Evolutionary conservation across 148 eudicot genomes (phyloP).

Genomic region (Nepenthes mirabilis): DNA sequence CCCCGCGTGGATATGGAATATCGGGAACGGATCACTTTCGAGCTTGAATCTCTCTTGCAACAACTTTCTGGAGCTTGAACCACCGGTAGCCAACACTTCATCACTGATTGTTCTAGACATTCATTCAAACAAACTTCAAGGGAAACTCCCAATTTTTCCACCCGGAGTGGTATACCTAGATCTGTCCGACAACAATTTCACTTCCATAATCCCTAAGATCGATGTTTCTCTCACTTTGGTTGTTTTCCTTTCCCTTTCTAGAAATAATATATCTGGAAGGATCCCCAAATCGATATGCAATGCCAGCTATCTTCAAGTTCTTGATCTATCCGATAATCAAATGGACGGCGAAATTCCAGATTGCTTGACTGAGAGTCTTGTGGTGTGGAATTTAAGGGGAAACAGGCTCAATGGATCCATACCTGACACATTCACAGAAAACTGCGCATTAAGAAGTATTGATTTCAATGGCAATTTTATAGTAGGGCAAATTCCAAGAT

Average conservation of each 20-base stretch:
- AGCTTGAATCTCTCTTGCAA: constrained; percentile 35
- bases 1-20: constrained; percentile 30
- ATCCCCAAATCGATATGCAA: constrained; percentile 32
- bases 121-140: constrained; percentile 28
- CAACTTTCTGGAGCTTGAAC: constrained; percentile 21
- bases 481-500: constrained; percentile 33
- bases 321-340: constrained; percentile 28
- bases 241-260: constrained; percentile 19
- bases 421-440: constrained; percentile 9
- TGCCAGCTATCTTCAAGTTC: constrained; percentile 15
- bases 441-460: constrained; percentile 22
- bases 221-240: constrained; percentile 5
- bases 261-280: constrained; percentile 20
- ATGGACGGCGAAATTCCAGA: constrained; percentile 19
- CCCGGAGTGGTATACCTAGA: constrained; percentile 13
- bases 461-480: constrained; percentile 25
- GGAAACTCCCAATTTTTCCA: constrained; percentile 27
- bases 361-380: constrained; percentile 11
- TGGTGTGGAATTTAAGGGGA: constrained; percentile 22
- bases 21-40: constrained; percentile 12
- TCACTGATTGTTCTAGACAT: constrained; percentile 21
- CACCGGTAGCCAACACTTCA: constrained; percentile 6
- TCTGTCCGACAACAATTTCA: constrained; percentile 26
- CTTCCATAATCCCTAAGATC: constrained; percentile 8
- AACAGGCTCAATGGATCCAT: constrained; percentile 22